Conservation (phyloP, 495 filamentous ascomycete genomes). For the Cercophora sp. region DNA sequence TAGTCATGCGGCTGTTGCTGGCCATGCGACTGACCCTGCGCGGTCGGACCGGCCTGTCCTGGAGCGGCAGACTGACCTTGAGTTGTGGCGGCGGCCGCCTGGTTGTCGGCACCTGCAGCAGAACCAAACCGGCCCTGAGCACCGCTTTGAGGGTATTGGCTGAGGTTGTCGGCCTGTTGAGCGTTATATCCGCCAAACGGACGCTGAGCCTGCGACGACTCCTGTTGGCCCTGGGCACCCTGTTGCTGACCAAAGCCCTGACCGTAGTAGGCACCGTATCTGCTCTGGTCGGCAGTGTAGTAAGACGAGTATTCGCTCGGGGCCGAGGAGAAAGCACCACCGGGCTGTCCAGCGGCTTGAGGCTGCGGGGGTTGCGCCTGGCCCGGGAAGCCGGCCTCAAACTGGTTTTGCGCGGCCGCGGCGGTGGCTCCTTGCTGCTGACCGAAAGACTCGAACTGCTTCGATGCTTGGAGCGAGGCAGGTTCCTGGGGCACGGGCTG, state of each 20-base stretch:
- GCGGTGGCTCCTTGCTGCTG: conserved; percentile 60
- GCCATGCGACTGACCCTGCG: conserved; percentile 57
- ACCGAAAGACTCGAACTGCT: conserved; percentile 82
- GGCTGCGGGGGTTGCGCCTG: conserved; percentile 58
- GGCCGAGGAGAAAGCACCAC: conserved; percentile 63
- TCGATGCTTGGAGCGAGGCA: conserved; percentile 59
- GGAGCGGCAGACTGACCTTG: conserved; percentile 46
- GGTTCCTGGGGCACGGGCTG: conserved; percentile 53
- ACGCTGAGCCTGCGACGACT: conserved; percentile 62
- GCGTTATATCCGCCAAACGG: conserved; percentile 72
- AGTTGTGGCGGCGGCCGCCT: conserved; percentile 82
- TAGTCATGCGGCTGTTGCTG: conserved; percentile 59
- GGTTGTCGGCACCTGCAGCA: conserved; percentile 67
- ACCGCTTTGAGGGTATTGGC: conserved; percentile 69
- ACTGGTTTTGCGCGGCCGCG: conserved; percentile 41
- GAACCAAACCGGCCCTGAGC: conserved; percentile 38
- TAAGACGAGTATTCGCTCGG: conserved; percentile 80
- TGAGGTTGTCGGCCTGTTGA: conserved; percentile 65
- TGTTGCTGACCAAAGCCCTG: conserved; percentile 69
- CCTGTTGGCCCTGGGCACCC: conserved; percentile 61
- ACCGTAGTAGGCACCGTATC: conserved; percentile 77
- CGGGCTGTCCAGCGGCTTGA: conserved; percentile 50
- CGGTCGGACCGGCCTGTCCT: conserved; percentile 52
- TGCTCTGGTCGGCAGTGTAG: conserved; percentile 76
- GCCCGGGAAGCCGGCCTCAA: conserved; percentile 43